Conservation (phyloP, 2,329 filamentous ascomycete genomes). For the Metarhizium rileyi region DNA sequence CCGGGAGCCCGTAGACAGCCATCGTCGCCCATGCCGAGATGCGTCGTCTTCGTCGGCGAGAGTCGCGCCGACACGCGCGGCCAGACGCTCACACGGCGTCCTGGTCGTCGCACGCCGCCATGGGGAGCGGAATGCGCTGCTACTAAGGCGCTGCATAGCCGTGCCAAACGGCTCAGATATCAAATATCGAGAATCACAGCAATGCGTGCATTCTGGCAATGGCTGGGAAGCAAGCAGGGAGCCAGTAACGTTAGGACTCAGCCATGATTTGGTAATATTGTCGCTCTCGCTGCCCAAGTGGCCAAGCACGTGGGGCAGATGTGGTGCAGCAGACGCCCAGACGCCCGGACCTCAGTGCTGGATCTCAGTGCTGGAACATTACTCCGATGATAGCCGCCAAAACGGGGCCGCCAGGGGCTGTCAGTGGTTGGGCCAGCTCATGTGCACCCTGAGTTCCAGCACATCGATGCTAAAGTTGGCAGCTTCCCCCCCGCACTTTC, state of each 20-base stretch:
- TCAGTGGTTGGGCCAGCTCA: neutral
- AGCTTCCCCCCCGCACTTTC: too few species aligned
- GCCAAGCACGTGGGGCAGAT: neutral
- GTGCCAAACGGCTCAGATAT: constrained; percentile 12
- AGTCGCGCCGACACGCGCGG: neutral
- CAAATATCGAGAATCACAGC: constrained; percentile 1
- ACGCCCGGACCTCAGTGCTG: neutral
- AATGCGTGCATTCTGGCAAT: constrained; percentile 8
- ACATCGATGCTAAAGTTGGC: neutral
- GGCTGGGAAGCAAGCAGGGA: neutral
- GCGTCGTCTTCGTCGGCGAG: constrained; percentile 9
- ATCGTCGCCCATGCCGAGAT: neutral
- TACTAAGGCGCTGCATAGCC: constrained; percentile 24
- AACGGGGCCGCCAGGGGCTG: neutral
- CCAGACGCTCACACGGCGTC: neutral
- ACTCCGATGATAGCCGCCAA: neutral
- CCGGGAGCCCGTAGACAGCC: constrained; percentile 19
- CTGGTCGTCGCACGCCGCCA: constrained; percentile 9
- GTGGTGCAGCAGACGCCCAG: neutral
- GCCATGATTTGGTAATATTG: neutral
- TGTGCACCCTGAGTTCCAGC: too few species aligned
- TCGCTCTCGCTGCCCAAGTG: neutral
- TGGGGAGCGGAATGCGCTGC: constrained; percentile 18
- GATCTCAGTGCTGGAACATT: too few species aligned
- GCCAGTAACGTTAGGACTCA: neutral